Evolutionary conservation across 2,329 filamentous ascomycete genomes (phyloP), one percentile per base, ranked within the genome.

Genomic region (Fusarium clavum): DNA sequence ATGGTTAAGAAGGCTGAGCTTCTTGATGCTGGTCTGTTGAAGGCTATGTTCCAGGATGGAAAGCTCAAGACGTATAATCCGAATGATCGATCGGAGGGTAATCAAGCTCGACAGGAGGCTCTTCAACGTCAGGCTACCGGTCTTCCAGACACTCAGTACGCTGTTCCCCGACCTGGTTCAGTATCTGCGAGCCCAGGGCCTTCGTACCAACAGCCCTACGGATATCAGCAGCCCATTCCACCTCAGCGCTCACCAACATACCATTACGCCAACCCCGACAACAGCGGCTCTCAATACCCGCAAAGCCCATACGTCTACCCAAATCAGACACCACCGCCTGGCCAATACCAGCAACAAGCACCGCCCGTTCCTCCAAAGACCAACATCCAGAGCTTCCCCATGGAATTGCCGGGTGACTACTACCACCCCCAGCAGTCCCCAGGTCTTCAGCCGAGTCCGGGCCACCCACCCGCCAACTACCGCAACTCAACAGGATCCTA

Each of bases 1-100:
- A 86, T 93, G 76, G 88, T 92, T 74, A 91, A 91, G 75, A 92
- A 92, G 81, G 90, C 90, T 1, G 89, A 91, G 77, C 81, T 92
- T 24, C 82, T 92, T 41, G 90, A 92, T 72, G 83, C 89, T 8
- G 90, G 90, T 18, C 83, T 87, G 20, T 81, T 92, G 51, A 86
- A 88, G 44, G 90, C 88, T 58, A 91, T 92, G 89, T 87, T 91
- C 74, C 85, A 91, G 72, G 82, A 90, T 66, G 90, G 90, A 48
- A 86, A 82, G 73, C 81, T 92, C 63, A 88, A 83, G 79, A 92
- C 89, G 0, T 77, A 88, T 69, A 85, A 87, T 73, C 85, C 84
- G 8, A 84, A 83, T 68, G 85, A 87, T 73, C 80, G 84, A 11
- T 83, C 84, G n/a, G 76, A 75, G 58, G 71, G 74, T 9, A 40